Conservation (phyloP, 371 early-diverging fungal genomes). For the Mucor irregularis region DNA sequence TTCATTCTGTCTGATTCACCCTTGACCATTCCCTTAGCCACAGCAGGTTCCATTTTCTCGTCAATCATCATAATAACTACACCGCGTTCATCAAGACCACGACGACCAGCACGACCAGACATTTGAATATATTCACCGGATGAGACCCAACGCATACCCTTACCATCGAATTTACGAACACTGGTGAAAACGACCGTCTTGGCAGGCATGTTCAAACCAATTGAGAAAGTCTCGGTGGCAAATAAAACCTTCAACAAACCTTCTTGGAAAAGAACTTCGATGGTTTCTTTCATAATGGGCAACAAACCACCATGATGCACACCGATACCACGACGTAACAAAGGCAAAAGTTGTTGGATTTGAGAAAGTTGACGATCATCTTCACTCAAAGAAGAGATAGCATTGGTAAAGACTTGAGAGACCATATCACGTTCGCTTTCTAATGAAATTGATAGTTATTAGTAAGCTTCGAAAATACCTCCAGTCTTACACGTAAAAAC, state of each 20-base stretch:
- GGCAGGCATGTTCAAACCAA: conserved; percentile 99
- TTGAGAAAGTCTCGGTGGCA: conserved; percentile 99
- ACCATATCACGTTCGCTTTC: conserved; percentile 91
- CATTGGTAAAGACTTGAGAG: conserved; percentile 89
- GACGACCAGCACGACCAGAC: conserved; percentile 97
- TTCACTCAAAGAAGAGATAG: conserved; percentile 85
- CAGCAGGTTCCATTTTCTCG: conserved; percentile 94
- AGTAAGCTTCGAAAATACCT: background rate
- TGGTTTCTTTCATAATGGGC: conserved; percentile 99
- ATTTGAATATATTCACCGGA: conserved; percentile 99
- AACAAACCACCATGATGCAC: conserved; percentile 99
- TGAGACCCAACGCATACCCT: conserved; percentile 81
- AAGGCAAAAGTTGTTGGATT: conserved; percentile 93
- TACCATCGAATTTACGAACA: conserved; percentile 98
- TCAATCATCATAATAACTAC: conserved; percentile 97
- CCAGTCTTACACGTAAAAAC: background rate
- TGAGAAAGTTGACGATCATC: conserved; percentile 96
- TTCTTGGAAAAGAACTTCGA: conserved; percentile 99
- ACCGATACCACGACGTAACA: conserved; percentile 97
- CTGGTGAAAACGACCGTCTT: conserved; percentile 99
- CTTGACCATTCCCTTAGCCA: conserved; percentile 94
- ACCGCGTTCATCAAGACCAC: conserved; percentile 98
- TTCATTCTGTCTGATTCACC: conserved; percentile 93
- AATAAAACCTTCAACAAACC: conserved; percentile 98
- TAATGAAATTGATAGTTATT: conserved; percentile 8